These are phyloP conservation scores for Amanita subjunquillea DNA, from an alignment of 768 basidiomycete species.

Conservation along the genomic window DNA sequence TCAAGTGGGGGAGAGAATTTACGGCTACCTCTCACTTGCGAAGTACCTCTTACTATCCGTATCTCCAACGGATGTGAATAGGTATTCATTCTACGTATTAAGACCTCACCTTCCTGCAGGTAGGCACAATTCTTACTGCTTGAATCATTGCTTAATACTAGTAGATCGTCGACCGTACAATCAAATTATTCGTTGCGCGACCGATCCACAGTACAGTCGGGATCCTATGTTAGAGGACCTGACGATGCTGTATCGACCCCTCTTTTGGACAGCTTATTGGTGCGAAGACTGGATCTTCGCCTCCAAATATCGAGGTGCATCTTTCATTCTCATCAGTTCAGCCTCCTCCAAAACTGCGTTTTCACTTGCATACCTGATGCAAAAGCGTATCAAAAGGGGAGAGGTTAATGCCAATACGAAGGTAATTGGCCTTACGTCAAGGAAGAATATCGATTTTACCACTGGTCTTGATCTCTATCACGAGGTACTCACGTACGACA, in stretches of 20 bases:
- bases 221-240: constrained; percentile 43
- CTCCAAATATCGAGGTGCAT: constrained; percentile 37
- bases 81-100: constrained; percentile 44
- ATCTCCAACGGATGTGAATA: constrained; percentile 40
- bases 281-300: constrained; percentile 59
- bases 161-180: constrained; percentile 60
- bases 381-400: constrained; percentile 28
- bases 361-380: constrained; percentile 51
- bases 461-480: constrained; percentile 43
- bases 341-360: constrained; percentile 70
- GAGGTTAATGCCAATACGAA: constrained; percentile 18
- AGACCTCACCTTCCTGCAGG: constrained; percentile 55
- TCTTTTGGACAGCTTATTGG: constrained; percentile 74
- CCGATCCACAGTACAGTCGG: constrained; percentile 43
- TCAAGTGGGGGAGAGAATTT: constrained; percentile 45
- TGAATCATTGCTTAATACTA: neutral
- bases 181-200: constrained; percentile 48
- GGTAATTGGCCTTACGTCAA: constrained; percentile 54
- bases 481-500: constrained; percentile 45
- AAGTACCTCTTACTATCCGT: constrained; percentile 48
- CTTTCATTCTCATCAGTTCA: constrained; percentile 48
- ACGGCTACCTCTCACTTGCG: constrained; percentile 52
- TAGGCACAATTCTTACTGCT: constrained; percentile 12
- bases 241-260: constrained; percentile 61
- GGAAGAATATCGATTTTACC: constrained; percentile 44